Conservation (phyloP, 805 yeast species). For the Tanozyma kutaoensis region DNA sequence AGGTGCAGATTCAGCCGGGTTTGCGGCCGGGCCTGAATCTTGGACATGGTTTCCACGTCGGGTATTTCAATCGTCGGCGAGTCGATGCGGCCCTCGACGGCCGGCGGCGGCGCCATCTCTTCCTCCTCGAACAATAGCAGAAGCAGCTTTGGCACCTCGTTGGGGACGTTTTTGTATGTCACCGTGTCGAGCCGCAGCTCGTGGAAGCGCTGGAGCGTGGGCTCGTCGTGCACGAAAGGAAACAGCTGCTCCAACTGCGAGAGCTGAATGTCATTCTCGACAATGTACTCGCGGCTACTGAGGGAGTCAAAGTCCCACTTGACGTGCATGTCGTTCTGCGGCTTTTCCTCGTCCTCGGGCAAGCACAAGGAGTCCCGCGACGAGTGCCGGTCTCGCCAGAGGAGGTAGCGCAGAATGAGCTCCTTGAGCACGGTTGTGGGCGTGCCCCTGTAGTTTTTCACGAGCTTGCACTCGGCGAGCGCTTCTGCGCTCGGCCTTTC, state of each 20-base stretch:
- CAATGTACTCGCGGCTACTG: conserved; percentile 57
- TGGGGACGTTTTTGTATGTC: too few relatives aligned
- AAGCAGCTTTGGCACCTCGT: conserved; percentile 1
- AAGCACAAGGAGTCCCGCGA: conserved; percentile 37
- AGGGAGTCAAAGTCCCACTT: conserved; percentile 89
- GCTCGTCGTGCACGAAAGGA: conserved; percentile 11
- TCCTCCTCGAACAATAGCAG: conserved; percentile 6
- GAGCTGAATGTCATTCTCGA: conserved; percentile 50
- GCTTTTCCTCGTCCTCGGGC: conserved; percentile 8
- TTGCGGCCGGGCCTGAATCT: too few relatives aligned
- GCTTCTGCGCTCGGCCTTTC: conserved; percentile 86
- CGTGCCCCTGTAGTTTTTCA: conserved; percentile 44
- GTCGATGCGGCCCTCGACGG: too few relatives aligned
- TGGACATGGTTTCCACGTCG: conserved; percentile 34
- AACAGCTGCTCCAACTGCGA: conserved; percentile 6
- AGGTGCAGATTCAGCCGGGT: too few relatives aligned
- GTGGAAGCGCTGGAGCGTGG: too few relatives aligned
- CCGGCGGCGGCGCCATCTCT: too few relatives aligned
- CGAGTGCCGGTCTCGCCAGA: conserved; percentile 62
- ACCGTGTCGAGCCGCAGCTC: too few relatives aligned
- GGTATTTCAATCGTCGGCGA: conserved; percentile 65
- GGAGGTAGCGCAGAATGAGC: conserved; percentile 54
- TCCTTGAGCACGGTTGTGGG: conserved; percentile 58
- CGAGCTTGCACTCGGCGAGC: conserved; percentile 58
- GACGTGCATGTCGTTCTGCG: conserved; percentile 23